Evolutionary conservation across 768 basidiomycete species (phyloP).

Genomic region (Coprinellus aureogranulatus): DNA sequence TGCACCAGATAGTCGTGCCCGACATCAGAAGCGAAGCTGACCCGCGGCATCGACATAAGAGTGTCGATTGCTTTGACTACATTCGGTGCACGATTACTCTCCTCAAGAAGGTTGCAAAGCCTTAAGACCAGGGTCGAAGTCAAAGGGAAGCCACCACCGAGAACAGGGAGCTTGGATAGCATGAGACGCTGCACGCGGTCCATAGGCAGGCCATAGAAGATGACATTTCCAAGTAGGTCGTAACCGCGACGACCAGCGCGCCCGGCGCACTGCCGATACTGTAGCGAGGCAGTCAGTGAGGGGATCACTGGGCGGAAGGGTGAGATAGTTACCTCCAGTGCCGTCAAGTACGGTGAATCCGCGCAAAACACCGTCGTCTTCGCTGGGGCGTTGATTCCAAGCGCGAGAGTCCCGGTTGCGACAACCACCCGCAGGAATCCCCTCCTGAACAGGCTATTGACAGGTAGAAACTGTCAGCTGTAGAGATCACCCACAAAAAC

Average conservation of each 20-base stretch:
- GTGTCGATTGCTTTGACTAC: constrained; percentile 51
- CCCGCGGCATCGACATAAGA: constrained; percentile 54
- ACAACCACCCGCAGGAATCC: constrained; percentile 66
- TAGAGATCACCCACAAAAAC: too few relatives aligned
- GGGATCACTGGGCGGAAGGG: background rate
- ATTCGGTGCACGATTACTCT: constrained; percentile 49
- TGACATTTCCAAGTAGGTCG: constrained; percentile 66
- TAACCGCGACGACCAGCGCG: constrained; percentile 72
- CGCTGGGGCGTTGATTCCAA: constrained; percentile 75
- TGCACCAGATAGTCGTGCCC: constrained; percentile 60
- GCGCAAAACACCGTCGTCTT: constrained; percentile 64
- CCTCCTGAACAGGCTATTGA: constrained; percentile 54
- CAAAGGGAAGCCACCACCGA: constrained; percentile 64
- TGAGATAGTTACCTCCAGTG: constrained; percentile 47
- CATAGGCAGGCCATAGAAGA: constrained; percentile 68
- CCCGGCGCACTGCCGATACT: constrained; percentile 75
- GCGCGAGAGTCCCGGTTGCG: constrained; percentile 52
- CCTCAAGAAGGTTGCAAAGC: constrained; percentile 63
- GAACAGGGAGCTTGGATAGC: constrained; percentile 59
- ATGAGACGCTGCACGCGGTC: constrained; percentile 63
- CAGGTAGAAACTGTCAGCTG: too few relatives aligned
- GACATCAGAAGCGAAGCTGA: constrained; percentile 54
- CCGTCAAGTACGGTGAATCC: constrained; percentile 59
- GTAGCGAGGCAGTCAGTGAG: constrained; percentile 6
- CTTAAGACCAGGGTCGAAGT: constrained; percentile 65